Evolutionary conservation across 768 basidiomycete species (phyloP).

Genomic region (Thelephora aurantiotincta): DNA sequence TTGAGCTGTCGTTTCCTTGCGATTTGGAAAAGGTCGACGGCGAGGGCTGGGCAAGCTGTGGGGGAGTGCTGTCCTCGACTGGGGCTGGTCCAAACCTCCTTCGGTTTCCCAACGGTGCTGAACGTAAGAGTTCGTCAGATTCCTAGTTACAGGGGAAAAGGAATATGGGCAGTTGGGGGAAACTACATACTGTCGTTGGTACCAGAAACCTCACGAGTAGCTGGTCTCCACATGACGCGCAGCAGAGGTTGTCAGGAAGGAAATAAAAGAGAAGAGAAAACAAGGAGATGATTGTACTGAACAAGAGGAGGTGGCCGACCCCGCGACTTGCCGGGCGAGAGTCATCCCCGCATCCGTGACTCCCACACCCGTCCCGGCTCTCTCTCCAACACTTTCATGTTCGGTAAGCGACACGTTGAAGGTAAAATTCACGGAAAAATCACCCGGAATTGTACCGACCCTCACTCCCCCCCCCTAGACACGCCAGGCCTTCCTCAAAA

Average conservation of each 20-base stretch:
- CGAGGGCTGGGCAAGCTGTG: slow-evolving; percentile 78
- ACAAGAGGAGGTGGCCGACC: background rate
- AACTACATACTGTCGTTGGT: slow-evolving; percentile 78
- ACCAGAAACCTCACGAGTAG: slow-evolving; percentile 80
- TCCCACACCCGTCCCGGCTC: no score
- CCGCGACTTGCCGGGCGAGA: background rate
- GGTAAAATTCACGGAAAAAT: slow-evolving; percentile 8
- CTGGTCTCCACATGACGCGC: slow-evolving; percentile 70
- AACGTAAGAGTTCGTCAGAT: slow-evolving; percentile 9
- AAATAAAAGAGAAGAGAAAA: slow-evolving; percentile 7
- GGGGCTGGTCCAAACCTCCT: slow-evolving; percentile 88
- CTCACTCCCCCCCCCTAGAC: slow-evolving; percentile 7
- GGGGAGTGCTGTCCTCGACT: slow-evolving; percentile 66
- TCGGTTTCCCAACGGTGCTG: slow-evolving; percentile 70
- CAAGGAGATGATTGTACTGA: background rate
- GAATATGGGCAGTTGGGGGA: background rate
- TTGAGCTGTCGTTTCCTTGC: slow-evolving; percentile 31
- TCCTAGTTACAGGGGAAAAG: slow-evolving; percentile 1
- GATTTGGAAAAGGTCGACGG: slow-evolving; percentile 66
- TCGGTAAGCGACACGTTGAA: slow-evolving; percentile 16
- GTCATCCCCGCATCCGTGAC: background rate
- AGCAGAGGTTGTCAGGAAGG: slow-evolving; percentile 18
- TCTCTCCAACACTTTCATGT: slow-evolving; percentile 1
- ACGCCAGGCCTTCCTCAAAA: slow-evolving; percentile 22
- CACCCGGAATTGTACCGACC: background rate